Conservation (phyloP, 176 grass and related monocot genomes). For the Aechmea fasciata region DNA sequence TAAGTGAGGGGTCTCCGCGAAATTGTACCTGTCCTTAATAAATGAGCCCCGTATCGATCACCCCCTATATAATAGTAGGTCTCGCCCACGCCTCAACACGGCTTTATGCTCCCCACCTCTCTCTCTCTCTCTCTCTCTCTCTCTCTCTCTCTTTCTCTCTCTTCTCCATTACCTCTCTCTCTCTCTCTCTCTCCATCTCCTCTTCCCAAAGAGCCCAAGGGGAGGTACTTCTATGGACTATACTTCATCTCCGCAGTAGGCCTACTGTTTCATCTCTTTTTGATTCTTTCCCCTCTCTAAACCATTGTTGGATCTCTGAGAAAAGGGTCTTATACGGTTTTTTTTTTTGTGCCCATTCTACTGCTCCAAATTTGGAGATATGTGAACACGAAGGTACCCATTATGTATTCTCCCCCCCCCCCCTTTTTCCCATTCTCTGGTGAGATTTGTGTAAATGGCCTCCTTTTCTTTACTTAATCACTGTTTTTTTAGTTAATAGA, state of each 20-base stretch:
- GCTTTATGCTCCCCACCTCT: neutral
- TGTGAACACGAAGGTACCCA: neutral
- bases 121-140: slow-evolving; percentile 3
- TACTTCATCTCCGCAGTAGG: neutral
- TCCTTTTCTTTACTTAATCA: neutral
- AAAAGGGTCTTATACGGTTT: neutral
- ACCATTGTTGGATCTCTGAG: slow-evolving; percentile 8
- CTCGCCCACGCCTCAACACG: slow-evolving; percentile 1
- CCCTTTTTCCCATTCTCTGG: neutral
- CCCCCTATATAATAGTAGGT: slow-evolving; percentile 19
- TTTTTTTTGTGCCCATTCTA: neutral
- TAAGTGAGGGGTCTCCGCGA: slow-evolving; percentile 8
- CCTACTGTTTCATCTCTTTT: slow-evolving; percentile 25
- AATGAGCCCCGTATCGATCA: slow-evolving; percentile 8
- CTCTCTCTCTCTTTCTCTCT: neutral
- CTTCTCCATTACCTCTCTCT: neutral
- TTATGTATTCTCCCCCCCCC: neutral
- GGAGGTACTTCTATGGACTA: neutral
- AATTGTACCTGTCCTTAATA: slow-evolving; percentile 18
- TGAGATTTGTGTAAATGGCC: neutral
- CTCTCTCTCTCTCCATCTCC: too few species aligned
- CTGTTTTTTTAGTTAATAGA: neutral
- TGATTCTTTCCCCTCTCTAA: slow-evolving; percentile 14
- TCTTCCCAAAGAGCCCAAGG: too few species aligned
- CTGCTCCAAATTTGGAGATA: neutral